Evolutionary conservation across 805 yeast genomes (phyloP), one percentile per base, ranked within the genome.

Genomic region (Danielozyma ontarioensis): DNA sequence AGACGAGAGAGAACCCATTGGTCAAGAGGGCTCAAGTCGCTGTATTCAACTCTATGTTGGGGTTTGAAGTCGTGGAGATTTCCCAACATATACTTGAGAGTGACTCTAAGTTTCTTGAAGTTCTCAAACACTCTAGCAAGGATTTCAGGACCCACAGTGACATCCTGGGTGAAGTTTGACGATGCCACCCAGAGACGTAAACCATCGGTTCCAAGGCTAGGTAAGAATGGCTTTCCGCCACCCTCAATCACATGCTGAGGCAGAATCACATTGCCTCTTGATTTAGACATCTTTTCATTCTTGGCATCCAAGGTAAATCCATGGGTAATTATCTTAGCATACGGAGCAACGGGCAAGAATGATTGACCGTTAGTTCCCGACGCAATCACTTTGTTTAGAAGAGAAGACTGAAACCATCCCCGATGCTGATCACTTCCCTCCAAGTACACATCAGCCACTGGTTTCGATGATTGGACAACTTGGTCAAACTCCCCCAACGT

Each of bases 361-460:
- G 49, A 29, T 7, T 32, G 40, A 3, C 54, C 54, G 8, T 59
- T 49, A 3, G 83, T 83, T 2, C 70, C 70, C 2, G 68, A 60
- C 1, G 64, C 60, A n/a, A 66, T 64, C 15, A 87, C 72, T 49
- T 78, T 83, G 16, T 94, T 88, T 37, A 93, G 63, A 17, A 93
- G 61, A 1, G 96, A 87, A 21, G 96, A 85, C 62, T 93, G 99
- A 55, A 93, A 93, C 99, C 99, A 93, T 1, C 99, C 99, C 39
- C 99, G 74, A 53, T 93, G 98, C 57, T 93, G 99, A 53, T 93
- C 99, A n/a, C 89, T 77, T 2, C 99, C 99, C 64, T 93, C 99
- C 11, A 90, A 57, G 51, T 87, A 90, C n/a, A 86, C 72, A 57
- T 89, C 94, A 0, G 94, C 81, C 27, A 55, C 40, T 4, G 59